These are phyloP conservation scores for Corynespora cassiicola DNA, from an alignment of 2,329 filamentous ascomycete species.

Conservation along the genomic window DNA sequence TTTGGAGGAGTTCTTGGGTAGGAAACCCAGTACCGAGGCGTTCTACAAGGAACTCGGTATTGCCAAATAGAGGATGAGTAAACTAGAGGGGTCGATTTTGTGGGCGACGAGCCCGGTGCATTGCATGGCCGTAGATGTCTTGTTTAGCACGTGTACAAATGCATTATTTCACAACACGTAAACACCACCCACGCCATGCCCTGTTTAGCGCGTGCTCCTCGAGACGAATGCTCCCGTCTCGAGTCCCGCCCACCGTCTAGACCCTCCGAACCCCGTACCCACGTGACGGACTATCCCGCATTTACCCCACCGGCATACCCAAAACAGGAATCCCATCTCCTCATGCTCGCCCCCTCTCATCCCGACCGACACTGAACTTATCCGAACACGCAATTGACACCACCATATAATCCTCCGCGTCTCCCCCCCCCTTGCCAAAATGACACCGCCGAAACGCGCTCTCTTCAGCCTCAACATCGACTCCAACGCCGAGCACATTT, in stretches of 20 bases:
- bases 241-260: too few species aligned
- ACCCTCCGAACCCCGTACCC: too few species aligned
- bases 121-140: too few species aligned
- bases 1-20: conserved; percentile 77
- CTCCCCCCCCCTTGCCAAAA: conserved; percentile 17
- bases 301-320: conserved; percentile 33
- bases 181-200: too few species aligned
- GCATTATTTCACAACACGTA: too few species aligned
- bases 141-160: too few species aligned
- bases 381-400: too few species aligned
- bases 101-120: too few species aligned
- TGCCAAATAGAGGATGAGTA: conserved; percentile 21
- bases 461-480: conserved; percentile 48
- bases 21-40: conserved; percentile 77
- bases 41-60: conserved; percentile 80
- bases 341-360: conserved; percentile 14
- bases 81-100: not conserved
- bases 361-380: not conserved
- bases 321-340: conserved; percentile 30
- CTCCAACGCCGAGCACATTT: conserved; percentile 47
- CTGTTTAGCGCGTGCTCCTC: too few species aligned
- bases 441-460: conserved; percentile 34
- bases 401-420: conserved; percentile 26
- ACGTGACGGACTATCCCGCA: too few species aligned
- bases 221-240: too few species aligned